Conservation (phyloP, 1,284 basidiomycete species). For the Trametes hirsuta region DNA sequence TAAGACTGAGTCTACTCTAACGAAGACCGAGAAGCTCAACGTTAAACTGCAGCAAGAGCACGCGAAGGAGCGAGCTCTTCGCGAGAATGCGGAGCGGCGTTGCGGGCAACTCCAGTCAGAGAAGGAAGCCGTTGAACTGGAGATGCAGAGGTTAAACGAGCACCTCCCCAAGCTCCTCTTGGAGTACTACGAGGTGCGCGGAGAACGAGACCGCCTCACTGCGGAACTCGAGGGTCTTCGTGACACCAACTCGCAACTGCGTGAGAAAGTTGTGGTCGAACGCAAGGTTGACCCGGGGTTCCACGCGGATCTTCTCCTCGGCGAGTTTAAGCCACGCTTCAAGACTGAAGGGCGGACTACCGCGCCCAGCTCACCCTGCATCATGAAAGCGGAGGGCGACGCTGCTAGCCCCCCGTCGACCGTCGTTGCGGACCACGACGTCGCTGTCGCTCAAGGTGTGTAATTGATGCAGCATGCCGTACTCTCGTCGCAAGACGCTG, state of each 20-base stretch:
- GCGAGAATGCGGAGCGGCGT: neutral
- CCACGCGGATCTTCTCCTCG: neutral
- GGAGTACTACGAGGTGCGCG: constrained; percentile 9
- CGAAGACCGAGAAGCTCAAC: neutral
- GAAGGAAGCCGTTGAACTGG: constrained; percentile 1
- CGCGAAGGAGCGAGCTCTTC: neutral
- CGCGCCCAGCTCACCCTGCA: too few relatives aligned
- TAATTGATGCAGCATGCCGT: neutral
- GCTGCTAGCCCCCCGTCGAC: neutral
- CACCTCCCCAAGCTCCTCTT: constrained; percentile 12
- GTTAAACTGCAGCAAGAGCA: constrained; percentile 1
- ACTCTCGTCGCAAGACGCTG: too few relatives aligned
- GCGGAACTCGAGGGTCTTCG: constrained; percentile 6
- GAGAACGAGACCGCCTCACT: constrained; percentile 1
- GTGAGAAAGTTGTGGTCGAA: constrained; percentile 5
- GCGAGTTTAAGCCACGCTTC: neutral
- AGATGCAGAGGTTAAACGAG: constrained; percentile 4
- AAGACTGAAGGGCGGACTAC: neutral
- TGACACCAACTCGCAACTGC: constrained; percentile 15
- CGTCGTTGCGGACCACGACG: neutral
- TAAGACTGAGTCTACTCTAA: neutral
- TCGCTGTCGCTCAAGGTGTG: constrained; percentile 12
- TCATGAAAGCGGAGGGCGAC: constrained; percentile 5
- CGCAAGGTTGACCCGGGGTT: neutral
- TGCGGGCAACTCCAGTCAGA: constrained; percentile 1